Base-by-base conservation (phyloP, 768 basidiomycete species). In the Cyclocybe aegerita region DNA sequence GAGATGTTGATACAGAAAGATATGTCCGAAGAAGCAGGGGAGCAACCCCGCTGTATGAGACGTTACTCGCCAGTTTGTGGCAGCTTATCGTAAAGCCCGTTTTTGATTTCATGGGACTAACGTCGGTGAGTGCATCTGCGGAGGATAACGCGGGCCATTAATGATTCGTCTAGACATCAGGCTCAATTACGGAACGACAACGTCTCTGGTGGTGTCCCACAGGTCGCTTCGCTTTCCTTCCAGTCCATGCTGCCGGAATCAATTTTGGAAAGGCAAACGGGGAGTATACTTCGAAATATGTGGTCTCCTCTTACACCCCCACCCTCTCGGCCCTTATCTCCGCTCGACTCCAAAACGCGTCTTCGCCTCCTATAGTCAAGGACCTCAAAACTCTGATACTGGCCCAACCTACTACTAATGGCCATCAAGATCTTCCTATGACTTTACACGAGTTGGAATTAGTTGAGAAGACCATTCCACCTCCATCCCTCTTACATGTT, bases 141-240 rank as follows among this genome's bases (percentile, higher is more conserved):
- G 23, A 23, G 23, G 23, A 5, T 5, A 23, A 23, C 23, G 23
- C 5, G 23, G 23, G 5, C 23, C 23, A 23, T 23, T 23, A 23
- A 29, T 6, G 9, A 9, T 36, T 10, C 40, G 10, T 10, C 11
- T 15, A 50, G 52, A 23, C 16, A 15, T 30, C 39, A 9, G 29
- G 37, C 31, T 9, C 49, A 4, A 7, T 34, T 2, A 23, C 33
- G 7, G 36, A 46, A 17, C 39, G 49, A 10, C 37, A 17, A 8
- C 48, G 56, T 12, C n/a, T 57, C 5, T 57, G 56, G 56, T 57
- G 56, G 56, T 57, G 52, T 43, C 56, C 56, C 23, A 57, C 56
- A 6, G 56, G 56, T 15, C 39, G 33, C 33, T 50, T 57, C 35
- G 14, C 49, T 7, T 53, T 57, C 35, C 17, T 57, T 14, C 56